A percentile compares a stretch with the other conserved stretches of the same genome.
Evolutionary conservation across 768 basidiomycete genomes (phyloP).

Genomic region (Pleurotus ostreatus): DNA sequence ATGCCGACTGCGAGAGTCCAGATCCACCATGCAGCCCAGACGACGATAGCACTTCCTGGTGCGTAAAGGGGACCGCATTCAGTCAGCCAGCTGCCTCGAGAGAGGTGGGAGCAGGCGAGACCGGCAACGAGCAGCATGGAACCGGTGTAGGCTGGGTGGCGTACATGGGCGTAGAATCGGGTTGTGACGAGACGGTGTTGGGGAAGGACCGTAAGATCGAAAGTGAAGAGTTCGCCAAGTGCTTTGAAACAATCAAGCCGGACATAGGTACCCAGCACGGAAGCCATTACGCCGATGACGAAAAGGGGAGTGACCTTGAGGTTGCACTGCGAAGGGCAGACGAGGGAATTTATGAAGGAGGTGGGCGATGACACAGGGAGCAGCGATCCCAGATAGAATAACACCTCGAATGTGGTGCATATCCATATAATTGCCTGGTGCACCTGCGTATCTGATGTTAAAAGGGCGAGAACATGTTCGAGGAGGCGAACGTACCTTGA

Average conservation of each 20-base stretch:
- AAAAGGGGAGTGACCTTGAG: constrained; percentile 38
- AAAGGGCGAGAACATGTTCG: background rate
- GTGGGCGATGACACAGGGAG: constrained; percentile 28
- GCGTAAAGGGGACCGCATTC: constrained; percentile 25
- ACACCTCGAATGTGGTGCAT: constrained; percentile 45
- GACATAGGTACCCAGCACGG: constrained; percentile 40
- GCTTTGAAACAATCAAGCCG: constrained; percentile 52
- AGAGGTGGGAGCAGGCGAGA: constrained; percentile 34
- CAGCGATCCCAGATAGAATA: constrained; percentile 33
- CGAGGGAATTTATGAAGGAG: constrained; percentile 24
- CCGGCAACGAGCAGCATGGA: constrained; percentile 40
- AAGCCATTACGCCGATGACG: constrained; percentile 38
- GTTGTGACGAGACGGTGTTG: constrained; percentile 41
- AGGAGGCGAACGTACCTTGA: constrained; percentile 36
- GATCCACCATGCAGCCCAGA: constrained; percentile 35
- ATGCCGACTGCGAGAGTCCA: constrained; percentile 39
- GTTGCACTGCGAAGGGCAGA: constrained; percentile 27
- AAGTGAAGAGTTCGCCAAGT: constrained; percentile 53
- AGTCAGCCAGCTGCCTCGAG: constrained; percentile 34
- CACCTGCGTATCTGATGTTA: constrained; percentile 25
- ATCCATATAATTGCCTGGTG: constrained; percentile 48
- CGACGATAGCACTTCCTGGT: constrained; percentile 17
- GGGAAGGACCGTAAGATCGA: constrained; percentile 53
- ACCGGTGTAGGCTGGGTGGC: constrained; percentile 46
- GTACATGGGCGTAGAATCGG: constrained; percentile 40